phyloP scores from a whole-genome alignment of 2,329 filamentous ascomycete species.

The Emergomyces pasteurianus region DNA sequence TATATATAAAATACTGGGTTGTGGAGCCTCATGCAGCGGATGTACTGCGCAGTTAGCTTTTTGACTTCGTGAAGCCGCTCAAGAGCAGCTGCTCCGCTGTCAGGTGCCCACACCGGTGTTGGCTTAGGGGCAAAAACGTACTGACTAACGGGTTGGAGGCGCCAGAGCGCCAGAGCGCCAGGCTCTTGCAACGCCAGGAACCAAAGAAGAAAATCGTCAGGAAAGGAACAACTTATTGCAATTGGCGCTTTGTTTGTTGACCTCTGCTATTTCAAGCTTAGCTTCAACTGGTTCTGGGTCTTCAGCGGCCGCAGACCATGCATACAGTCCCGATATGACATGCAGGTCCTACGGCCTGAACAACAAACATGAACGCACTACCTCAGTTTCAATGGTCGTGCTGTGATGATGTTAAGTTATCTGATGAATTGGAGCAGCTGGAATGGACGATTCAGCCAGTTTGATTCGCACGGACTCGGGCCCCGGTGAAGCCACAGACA shows the following conservation, averaged over 20 bases:
- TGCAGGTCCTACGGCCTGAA: slow-evolving; percentile 5
- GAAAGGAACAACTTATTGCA: background rate
- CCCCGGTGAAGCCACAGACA: background rate
- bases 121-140: background rate
- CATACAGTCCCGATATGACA: slow-evolving; percentile 21
- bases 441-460: background rate
- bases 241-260: background rate
- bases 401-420: background rate
- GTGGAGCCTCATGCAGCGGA: background rate
- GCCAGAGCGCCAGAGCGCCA: background rate
- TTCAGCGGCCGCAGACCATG: slow-evolving; percentile 17
- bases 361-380: background rate
- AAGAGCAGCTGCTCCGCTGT: background rate
- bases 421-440: background rate
- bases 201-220: background rate
- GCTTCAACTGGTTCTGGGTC: background rate
- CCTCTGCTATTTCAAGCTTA: background rate
- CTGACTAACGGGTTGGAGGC: background rate
- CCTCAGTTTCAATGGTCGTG: background rate
- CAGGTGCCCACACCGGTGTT: background rate
- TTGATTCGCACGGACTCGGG: background rate
- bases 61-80: background rate
- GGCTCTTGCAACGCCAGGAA: background rate
- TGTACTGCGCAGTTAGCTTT: background rate
- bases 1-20: background rate